Evolutionary conservation across 2,329 filamentous ascomycete genomes (phyloP), one percentile per base, ranked within the genome.

Genomic region (Pseudogymnoascus verrucosus): DNA sequence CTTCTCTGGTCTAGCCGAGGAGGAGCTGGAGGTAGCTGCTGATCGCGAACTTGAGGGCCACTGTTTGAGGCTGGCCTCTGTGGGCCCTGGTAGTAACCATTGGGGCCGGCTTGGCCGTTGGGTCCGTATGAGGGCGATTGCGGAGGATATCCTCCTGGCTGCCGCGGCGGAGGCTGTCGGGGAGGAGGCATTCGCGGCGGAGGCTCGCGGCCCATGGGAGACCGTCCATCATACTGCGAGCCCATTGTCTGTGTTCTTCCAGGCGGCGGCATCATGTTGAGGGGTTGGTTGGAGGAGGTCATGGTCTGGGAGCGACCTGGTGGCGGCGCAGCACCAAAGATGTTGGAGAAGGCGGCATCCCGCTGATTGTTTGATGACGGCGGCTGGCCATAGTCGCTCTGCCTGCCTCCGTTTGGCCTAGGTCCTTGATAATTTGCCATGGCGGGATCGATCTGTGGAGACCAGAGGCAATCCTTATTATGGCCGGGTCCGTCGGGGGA

Each of bases 271-370:
- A 78, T 78, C 74, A 80, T 79, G 70, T 78, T 75, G 60, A 80
- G 77, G 60, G 84, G 85, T 65, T 80, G 77, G 34, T 88, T 83
- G 68, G 91, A 88, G 63, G 90, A 92, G 67, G 88, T 95, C 92
- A 98, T 97, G 26, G 93, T 97, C 73, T 97, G 93, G 64, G 93
- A 96, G 75, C 95, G 89, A 64, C 93, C 93, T 54, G 90, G 86
- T 57, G 91, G 91, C 68, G 91, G 92, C 68, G 90, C 84, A 68
- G 87, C 87, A 70, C 93, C 95, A 75, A 98, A 99, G 74, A 98
- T 98, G 78, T 93, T 93, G 69, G 90, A 91, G 77, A 96, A 99
- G 68, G 93, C 95, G 69, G 91, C 91, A 84, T 99, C 93, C 78
- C 95, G 89, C 78, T 95, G 90, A 72, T 81, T 82, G 73, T 82